Conservation (phyloP, 2,329 filamentous ascomycete genomes). For the Verticillium isaacii region DNA sequence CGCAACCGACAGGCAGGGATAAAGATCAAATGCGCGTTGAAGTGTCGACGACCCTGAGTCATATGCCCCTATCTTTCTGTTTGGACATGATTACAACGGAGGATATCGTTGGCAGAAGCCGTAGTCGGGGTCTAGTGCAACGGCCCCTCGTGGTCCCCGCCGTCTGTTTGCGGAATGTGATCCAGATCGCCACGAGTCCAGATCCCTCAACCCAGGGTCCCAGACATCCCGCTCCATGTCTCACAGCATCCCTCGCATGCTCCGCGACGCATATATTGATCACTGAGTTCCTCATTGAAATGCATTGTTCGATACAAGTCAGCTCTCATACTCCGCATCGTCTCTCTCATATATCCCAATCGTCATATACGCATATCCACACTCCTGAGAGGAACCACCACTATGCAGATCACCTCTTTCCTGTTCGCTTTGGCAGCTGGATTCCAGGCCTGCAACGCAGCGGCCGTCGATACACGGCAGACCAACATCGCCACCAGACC, state of each 20-base stretch:
- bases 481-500: constrained; percentile 7
- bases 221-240: neutral
- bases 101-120: neutral
- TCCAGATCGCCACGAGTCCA: neutral
- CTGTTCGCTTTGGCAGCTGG: neutral
- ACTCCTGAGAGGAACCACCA: neutral
- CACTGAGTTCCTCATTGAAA: neutral
- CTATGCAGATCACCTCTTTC: neutral
- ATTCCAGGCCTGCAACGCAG: neutral
- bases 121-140: neutral
- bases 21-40: neutral
- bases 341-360: neutral
- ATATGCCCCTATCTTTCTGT: neutral
- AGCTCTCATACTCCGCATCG: neutral
- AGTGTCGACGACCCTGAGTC: neutral
- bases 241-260: neutral
- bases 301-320: neutral
- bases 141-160: neutral
- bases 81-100: neutral
- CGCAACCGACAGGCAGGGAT: neutral
- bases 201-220: neutral
- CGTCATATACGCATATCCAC: neutral
- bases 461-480: neutral
- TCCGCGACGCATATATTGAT: neutral
- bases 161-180: neutral